phyloP scores from a whole-genome alignment of 768 basidiomycete species.

The Russula sp. region DNA sequence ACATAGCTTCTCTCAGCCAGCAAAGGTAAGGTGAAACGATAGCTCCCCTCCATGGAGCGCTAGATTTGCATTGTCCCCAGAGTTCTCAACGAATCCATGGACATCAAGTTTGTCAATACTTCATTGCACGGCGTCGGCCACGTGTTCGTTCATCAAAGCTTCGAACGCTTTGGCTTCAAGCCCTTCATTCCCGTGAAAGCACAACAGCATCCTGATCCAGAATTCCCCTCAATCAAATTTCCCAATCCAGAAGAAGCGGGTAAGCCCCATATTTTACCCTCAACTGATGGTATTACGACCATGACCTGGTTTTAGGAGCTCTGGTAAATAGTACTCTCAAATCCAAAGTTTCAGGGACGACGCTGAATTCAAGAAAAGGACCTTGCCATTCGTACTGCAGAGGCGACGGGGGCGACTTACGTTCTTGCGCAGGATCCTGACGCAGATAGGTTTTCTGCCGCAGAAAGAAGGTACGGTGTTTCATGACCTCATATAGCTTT shows the following conservation, averaged over 20 bases:
- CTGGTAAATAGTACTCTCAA: constrained; percentile 17
- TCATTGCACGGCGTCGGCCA: constrained; percentile 89
- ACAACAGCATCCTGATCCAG: constrained; percentile 71
- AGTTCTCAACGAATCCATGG: constrained; percentile 31
- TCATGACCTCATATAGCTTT: neutral
- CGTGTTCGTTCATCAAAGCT: constrained; percentile 48
- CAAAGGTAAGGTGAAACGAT: constrained; percentile 10
- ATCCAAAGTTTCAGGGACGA: neutral
- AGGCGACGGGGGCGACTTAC: constrained; percentile 44
- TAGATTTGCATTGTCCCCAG: constrained; percentile 21
- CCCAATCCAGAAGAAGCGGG: constrained; percentile 93
- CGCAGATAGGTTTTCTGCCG: constrained; percentile 75
- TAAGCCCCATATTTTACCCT: constrained; percentile 22
- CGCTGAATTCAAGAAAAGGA: constrained; percentile 39
- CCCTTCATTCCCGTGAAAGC: constrained; percentile 53
- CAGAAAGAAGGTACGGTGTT: constrained; percentile 49
- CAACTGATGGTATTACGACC: neutral
- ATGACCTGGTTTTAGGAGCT: constrained; percentile 20
- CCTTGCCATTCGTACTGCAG: constrained; percentile 59
- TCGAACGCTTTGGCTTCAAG: constrained; percentile 51
- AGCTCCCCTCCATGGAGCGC: neutral
- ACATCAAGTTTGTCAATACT: constrained; percentile 70
- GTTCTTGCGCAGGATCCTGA: constrained; percentile 90
- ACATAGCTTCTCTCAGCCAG: constrained; percentile 28
- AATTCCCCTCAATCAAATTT: constrained; percentile 78